Base-by-base conservation (phyloP, 305 asterid genomes). In the Stenogyne calaminthoides region DNA sequence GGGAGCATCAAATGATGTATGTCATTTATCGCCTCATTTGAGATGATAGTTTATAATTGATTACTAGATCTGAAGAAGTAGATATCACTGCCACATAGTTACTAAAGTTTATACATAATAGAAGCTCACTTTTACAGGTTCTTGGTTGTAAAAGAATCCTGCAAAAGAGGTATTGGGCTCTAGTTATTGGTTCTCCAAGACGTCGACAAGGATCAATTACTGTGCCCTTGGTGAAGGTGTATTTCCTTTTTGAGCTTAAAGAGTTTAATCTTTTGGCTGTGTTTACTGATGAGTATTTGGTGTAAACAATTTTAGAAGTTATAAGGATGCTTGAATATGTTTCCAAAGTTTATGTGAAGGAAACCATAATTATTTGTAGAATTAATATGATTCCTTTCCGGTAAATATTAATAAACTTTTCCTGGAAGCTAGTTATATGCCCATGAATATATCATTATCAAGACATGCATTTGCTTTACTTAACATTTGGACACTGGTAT, bases 111-210 rank as follows among this genome's bases (percentile, higher is more conserved):
- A 32, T 49, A 32, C 67, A 68, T 22, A 51, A 63, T 19, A 34
- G 69, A 44, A 70, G 67, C 59, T 54, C 59, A 44, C 66, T 69
- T 19, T 70, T 67, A 27, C 75, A 91, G 96, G 85, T 88, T 79
- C 80, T 73, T 59, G 79, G 81, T 15, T 64, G 78, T 66, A 83
- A 85, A 73, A 83, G 76, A 81, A 73, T 73, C 69, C 84, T 94
- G 74, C 90, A 80, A 55, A 92, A 90, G 89, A 90, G 78, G 71
- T 94, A 94, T 77, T 88, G 86, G 94, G 99, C 99, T 36, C 91
- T 94, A 73, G 98, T 92, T 66, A 83, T 94, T 81, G 99, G 99
- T 71, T 86, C 90, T 84, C 99, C 98, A 10, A 85, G 92, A 80
- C 89, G 87, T 51, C 79, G 70, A 5, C 79, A 82, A 76, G 97